Conservation (phyloP, 2,329 filamentous ascomycete genomes). For the Bipolaris gigantea region DNA sequence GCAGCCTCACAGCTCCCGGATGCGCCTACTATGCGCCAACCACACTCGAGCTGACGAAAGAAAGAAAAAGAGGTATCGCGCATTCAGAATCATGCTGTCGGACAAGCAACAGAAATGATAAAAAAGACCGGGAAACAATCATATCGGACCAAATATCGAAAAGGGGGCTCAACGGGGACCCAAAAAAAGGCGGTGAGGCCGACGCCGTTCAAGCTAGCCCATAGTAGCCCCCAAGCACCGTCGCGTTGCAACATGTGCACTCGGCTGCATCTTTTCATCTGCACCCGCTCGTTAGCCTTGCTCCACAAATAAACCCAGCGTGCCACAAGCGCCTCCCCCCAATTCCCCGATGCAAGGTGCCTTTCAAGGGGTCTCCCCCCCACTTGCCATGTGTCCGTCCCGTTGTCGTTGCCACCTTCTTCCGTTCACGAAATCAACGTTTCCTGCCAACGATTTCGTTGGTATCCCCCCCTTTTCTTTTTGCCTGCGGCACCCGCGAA, state of each 20-base stretch:
- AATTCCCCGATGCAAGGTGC: neutral
- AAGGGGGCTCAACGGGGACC: neutral
- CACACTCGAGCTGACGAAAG: neutral
- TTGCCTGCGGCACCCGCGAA: too few relatives aligned
- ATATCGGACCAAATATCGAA: neutral
- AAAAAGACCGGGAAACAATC: neutral
- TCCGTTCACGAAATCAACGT: too few relatives aligned
- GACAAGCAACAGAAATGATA: neutral
- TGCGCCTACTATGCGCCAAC: slow-evolving; percentile 1
- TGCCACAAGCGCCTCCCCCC: neutral
- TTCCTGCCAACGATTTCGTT: too few relatives aligned
- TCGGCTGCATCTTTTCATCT: too few relatives aligned
- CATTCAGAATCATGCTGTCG: neutral
- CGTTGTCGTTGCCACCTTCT: neutral
- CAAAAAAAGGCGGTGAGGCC: neutral
- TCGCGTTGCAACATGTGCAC: too few relatives aligned
- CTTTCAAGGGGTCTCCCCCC: neutral
- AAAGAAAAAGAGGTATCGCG: slow-evolving; percentile 1
- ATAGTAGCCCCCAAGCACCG: neutral
- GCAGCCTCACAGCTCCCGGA: neutral
- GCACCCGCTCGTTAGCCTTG: too few relatives aligned
- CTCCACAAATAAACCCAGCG: too few relatives aligned
- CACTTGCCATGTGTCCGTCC: neutral
- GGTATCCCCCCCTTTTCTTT: neutral
- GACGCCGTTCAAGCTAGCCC: neutral